Evolutionary conservation across 2,329 filamentous ascomycete genomes (phyloP).

Genomic region (Fusarium sp.): DNA sequence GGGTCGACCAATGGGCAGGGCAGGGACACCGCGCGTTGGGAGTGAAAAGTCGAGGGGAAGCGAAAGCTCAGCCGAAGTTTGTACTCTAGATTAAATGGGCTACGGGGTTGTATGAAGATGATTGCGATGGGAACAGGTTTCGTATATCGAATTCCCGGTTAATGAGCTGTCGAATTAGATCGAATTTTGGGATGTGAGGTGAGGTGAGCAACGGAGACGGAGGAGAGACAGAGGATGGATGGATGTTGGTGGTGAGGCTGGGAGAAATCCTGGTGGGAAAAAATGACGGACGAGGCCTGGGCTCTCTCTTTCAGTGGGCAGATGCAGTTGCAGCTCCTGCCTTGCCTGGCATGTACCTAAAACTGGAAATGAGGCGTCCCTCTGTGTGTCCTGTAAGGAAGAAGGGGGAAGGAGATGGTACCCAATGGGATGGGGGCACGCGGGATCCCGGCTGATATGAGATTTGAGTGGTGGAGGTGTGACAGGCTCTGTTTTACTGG

Average conservation of each 20-base stretch:
- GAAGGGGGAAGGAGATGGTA: slow-evolving; percentile 20
- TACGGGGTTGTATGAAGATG: slow-evolving; percentile 38
- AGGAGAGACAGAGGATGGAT: slow-evolving; percentile 20
- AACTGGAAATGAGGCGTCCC: slow-evolving; percentile 47
- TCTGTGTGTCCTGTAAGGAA: slow-evolving; percentile 15
- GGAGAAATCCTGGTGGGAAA: slow-evolving; percentile 41
- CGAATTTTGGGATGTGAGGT: slow-evolving; percentile 6
- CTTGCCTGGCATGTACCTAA: slow-evolving; percentile 41
- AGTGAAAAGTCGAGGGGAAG: slow-evolving; percentile 22
- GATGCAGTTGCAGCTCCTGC: slow-evolving; percentile 25
- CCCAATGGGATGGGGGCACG: slow-evolving; percentile 8
- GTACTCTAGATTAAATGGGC: slow-evolving; percentile 15
- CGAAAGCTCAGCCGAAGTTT: slow-evolving; percentile 10
- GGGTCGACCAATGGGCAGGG: slow-evolving; percentile 45
- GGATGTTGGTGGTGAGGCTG: slow-evolving; percentile 41
- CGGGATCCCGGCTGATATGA: slow-evolving; percentile 22
- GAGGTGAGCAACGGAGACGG: slow-evolving; percentile 27
- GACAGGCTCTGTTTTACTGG: slow-evolving; percentile 29
- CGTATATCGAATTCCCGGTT: slow-evolving; percentile 28
- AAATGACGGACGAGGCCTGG: slow-evolving; percentile 40
- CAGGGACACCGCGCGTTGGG: slow-evolving; percentile 36
- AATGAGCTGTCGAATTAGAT: slow-evolving; percentile 29
- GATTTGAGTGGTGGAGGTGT: slow-evolving; percentile 4
- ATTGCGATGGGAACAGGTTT: slow-evolving; percentile 25
- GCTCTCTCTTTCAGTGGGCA: slow-evolving; percentile 10